These are phyloP conservation scores for Entonaema liquescens DNA, from an alignment of 495 filamentous ascomycete genomes.

Conservation along the genomic window DNA sequence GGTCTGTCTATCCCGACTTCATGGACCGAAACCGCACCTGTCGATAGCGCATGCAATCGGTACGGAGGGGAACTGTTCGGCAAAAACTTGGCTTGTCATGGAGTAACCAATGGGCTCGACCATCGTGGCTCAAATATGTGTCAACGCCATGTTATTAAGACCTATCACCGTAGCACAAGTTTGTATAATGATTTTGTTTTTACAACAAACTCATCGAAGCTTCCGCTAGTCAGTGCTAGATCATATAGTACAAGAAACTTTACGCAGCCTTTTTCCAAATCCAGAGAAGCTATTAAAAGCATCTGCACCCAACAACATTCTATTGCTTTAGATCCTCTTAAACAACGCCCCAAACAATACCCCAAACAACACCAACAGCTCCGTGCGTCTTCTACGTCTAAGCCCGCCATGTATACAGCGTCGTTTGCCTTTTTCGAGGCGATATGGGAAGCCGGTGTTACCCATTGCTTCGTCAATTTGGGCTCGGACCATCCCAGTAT, in stretches of 20 bases:
- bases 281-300: slow-evolving; percentile 5
- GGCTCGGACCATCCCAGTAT: slow-evolving; percentile 94
- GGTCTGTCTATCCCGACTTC: slow-evolving; percentile 9
- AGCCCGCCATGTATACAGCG: slow-evolving; percentile 56
- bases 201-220: neutral
- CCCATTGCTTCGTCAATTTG: slow-evolving; percentile 92
- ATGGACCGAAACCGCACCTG: slow-evolving; percentile 32
- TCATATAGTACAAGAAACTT: slow-evolving; percentile 14
- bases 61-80: slow-evolving; percentile 31
- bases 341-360: neutral
- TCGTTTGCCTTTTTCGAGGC: slow-evolving; percentile 92
- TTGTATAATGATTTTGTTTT: slow-evolving; percentile 18
- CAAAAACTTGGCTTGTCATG: slow-evolving; percentile 19
- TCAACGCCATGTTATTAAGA: neutral
- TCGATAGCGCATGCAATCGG: slow-evolving; percentile 22
- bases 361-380: slow-evolving; percentile 6
- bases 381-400: slow-evolving; percentile 13
- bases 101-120: slow-evolving; percentile 20
- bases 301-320: slow-evolving; percentile 9
- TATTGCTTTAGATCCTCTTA: slow-evolving; percentile 4
- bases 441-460: slow-evolving; percentile 89
- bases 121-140: neutral
- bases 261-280: neutral
- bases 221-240: neutral
- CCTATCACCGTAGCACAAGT: neutral